Base-by-base conservation (phyloP, 371 early-diverging fungal genomes). In the Mucor saturninus region DNA sequence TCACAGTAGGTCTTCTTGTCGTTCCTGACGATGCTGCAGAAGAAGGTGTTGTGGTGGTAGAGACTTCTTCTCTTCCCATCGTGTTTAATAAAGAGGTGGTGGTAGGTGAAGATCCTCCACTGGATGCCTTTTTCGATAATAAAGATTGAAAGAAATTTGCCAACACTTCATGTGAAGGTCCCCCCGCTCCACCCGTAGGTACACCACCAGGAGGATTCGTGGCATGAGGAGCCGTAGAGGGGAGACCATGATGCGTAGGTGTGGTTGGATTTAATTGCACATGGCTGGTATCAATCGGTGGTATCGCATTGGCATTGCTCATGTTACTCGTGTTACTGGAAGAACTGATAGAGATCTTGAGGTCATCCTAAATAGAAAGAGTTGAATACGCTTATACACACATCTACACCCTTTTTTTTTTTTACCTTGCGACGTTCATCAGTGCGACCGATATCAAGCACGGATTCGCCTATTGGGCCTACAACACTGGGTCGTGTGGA, bases 101-200 rank as follows among this genome's bases (percentile, higher is more conserved):
- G 15, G 57, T 45, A 28, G 73, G 62, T 14, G 69, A 63, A 15
- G 73, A 46, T 14, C 59, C 63, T 31, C 52, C 61, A 21, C 53
- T 52, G 7, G 73, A 65, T 3, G 76, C 65, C 58, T 91, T 91
- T 59, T 92, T 91, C 37, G 74, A 85, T 42, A 96, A 80, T 53
- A 96, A 80, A 6, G 89, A 89, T 72, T 93, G 89, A 86, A 95
- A 96, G 69, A 95, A 96, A 69, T 89, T 89, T n/a, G 90, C 87
- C 49, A 95, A 71, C 2, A 93, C 91, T 71, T 93, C 94, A 62
- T 89, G 90, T 11, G 78, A 74, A 15, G 72, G 69, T 9, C 72
- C 68, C n/a, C 60, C 65, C 62, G 65, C 32, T 50, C 72, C 51
- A 10, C 61, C 61, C 15, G 60, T 6, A 42, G 42, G 42, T 42